Conservation (phyloP, 768 basidiomycete genomes). For the Cystobasidium tubakii region DNA sequence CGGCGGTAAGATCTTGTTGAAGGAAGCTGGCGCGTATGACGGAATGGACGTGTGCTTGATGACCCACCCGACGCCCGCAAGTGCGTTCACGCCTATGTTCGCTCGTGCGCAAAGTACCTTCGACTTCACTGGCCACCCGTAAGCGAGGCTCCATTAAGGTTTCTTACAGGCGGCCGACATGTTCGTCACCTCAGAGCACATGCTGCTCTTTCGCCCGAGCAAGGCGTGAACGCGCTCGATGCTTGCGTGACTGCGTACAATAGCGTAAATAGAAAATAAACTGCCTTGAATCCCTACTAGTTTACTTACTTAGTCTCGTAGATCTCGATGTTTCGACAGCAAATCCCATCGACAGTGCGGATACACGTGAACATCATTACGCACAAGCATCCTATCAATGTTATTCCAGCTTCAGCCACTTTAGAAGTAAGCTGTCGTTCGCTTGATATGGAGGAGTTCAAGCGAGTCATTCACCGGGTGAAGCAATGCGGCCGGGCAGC, state of each 20-base stretch:
- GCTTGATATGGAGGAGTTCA: neutral
- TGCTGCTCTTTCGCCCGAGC: conserved; percentile 62
- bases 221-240: conserved; percentile 77
- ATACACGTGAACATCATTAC: neutral
- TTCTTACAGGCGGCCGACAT: no score
- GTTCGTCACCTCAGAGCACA: no score
- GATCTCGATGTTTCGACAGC: neutral
- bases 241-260: conserved; percentile 80
- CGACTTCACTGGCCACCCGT: neutral
- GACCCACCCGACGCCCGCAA: conserved; percentile 43
- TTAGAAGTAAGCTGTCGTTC: neutral
- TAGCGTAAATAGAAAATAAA: conserved; percentile 60
- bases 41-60: conserved; percentile 69
- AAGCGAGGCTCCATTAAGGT: neutral
- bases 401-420: neutral
- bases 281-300: neutral
- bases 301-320: neutral
- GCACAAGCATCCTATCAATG: neutral
- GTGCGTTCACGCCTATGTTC: neutral
- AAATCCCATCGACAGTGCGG: neutral
- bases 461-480: neutral
- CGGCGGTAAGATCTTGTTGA: conserved; percentile 62
- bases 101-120: neutral
- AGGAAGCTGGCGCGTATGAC: conserved; percentile 67
- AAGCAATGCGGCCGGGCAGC: neutral